Percentiles rank a stretch among this genome's conserved stretches.
Evolutionary conservation across 2,329 filamentous ascomycete species (phyloP).

Genomic region (Paradendryphiella salina): DNA sequence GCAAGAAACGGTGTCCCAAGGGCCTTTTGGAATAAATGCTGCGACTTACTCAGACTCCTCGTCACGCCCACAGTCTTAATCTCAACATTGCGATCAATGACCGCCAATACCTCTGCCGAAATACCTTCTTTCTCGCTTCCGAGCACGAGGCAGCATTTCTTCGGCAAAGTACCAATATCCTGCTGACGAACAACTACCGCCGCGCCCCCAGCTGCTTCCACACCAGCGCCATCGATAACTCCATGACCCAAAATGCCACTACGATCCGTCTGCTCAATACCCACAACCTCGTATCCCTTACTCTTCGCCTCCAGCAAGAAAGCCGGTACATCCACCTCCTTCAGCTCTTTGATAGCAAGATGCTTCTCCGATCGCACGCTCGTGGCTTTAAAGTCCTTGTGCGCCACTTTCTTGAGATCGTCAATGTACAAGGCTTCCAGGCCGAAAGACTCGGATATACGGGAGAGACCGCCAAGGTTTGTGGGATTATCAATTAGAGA

Average conservation of each 20-base stretch:
- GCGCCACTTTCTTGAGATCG: slow-evolving; percentile 46
- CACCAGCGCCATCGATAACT: background rate
- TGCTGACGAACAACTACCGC: background rate
- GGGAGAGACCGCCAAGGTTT: slow-evolving; percentile 56
- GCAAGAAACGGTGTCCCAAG: background rate
- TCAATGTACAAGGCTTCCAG: slow-evolving; percentile 52
- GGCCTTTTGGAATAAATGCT: background rate
- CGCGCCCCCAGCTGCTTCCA: background rate
- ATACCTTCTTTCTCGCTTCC: slow-evolving; percentile 59
- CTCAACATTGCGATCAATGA: slow-evolving; percentile 58
- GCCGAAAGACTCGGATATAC: slow-evolving; percentile 58
- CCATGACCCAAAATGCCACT: slow-evolving; percentile 50
- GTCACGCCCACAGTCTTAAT: slow-evolving; percentile 57
- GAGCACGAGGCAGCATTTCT: slow-evolving; percentile 52
- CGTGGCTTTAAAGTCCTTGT: slow-evolving; percentile 56
- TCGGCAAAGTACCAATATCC: slow-evolving; percentile 38
- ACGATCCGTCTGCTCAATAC: slow-evolving; percentile 59
- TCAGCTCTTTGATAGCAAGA: slow-evolving; percentile 50
- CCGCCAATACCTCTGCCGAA: slow-evolving; percentile 52
- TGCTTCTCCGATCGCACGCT: slow-evolving; percentile 56
- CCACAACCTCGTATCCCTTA: slow-evolving; percentile 57
- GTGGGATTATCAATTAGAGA: slow-evolving; percentile 56
- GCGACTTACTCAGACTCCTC: slow-evolving; percentile 51
- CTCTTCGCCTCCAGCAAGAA: slow-evolving; percentile 50
- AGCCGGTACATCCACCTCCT: slow-evolving; percentile 34